These are phyloP conservation scores for Lentinula edodes DNA, from an alignment of 768 basidiomycete species.

Conservation along the genomic window DNA sequence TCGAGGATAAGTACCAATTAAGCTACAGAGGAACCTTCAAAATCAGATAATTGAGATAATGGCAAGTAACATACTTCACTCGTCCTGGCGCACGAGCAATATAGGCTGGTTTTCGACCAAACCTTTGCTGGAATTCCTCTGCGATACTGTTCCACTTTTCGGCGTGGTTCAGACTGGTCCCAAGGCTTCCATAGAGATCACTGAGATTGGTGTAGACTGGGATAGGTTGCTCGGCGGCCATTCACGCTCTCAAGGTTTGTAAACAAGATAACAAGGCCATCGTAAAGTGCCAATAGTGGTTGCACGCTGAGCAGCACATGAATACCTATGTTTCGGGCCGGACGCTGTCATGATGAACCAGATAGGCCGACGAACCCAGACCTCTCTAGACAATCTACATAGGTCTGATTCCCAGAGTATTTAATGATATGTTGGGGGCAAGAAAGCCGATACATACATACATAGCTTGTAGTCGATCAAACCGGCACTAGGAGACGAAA, in stretches of 20 bases:
- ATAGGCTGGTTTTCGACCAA: conserved; percentile 61
- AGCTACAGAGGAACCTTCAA: conserved; percentile 17
- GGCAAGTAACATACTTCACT: conserved; percentile 53
- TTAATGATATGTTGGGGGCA: too few relatives aligned
- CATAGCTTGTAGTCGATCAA: too few relatives aligned
- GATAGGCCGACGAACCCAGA: too few relatives aligned
- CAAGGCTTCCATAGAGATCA: conserved; percentile 48
- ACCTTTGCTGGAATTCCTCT: conserved; percentile 55
- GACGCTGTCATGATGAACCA: too few relatives aligned
- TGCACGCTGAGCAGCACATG: not conserved
- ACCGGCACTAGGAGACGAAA: too few relatives aligned
- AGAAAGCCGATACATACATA: too few relatives aligned
- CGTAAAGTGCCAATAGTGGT: not conserved
- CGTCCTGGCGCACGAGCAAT: conserved; percentile 77
- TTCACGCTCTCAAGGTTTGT: conserved; percentile 14
- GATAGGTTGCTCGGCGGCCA: conserved; percentile 54
- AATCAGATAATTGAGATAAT: not conserved
- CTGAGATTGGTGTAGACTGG: conserved; percentile 56
- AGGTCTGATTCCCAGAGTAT: too few relatives aligned
- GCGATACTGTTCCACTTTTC: conserved; percentile 58
- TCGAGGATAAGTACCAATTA: conserved; percentile 32
- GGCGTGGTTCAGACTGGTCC: conserved; percentile 50
- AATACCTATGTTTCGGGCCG: not conserved
- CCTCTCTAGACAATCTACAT: too few relatives aligned
- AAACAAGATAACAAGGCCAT: not conserved